Base-by-base conservation (phyloP, 1,139 yeast species). In the Wickerhamomyces sp. region DNA sequence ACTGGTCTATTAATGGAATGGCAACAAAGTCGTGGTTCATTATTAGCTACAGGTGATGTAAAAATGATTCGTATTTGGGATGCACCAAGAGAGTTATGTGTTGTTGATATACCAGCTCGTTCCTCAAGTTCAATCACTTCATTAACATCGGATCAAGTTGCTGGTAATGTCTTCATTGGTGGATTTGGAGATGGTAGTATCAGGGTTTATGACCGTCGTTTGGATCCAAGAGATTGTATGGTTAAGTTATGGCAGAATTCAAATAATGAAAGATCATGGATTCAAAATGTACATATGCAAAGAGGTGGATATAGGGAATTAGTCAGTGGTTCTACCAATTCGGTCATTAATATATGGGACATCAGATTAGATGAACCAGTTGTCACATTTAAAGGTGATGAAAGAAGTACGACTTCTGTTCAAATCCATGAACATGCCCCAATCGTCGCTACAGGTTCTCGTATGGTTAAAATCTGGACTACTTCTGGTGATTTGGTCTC, bases 361-460 rank as follows among this genome's bases (percentile, higher is more conserved):
- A 83, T 93, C 34, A 72, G 99, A 48, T 61, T 70, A 37, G 76
- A 79, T 47, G 81, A 81, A 11, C 93, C 97, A 0, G 87, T 93
- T 4, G 68, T 76, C 26, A 69, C 81, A 1, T 89, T 80, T 65
- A 71, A 70, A 31, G 78, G 84, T 2, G 78, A 79, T 47, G 84
- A 81, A 26, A 63, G 65, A 9, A 64, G 69, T 1, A 77, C 90
- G 75, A 76, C 95, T 14, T 76, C 88, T 32, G 73, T 89, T 48
- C 88, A 87, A 56, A 79, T 88, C 4, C 99, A 93, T 65, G 99
- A 93, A 59, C 99, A 93, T 66, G 99, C 99, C 0, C 98, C 99
- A 0, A 75, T 91, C 1, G 78, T 91, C 53, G 89, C 90, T 10
- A 84, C 95, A 2, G 98, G 96, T 0, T 83, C 94, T 6, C 84